Evolutionary conservation across 1,284 basidiomycete genomes (phyloP).

Genomic region (Puccinia triticina): DNA sequence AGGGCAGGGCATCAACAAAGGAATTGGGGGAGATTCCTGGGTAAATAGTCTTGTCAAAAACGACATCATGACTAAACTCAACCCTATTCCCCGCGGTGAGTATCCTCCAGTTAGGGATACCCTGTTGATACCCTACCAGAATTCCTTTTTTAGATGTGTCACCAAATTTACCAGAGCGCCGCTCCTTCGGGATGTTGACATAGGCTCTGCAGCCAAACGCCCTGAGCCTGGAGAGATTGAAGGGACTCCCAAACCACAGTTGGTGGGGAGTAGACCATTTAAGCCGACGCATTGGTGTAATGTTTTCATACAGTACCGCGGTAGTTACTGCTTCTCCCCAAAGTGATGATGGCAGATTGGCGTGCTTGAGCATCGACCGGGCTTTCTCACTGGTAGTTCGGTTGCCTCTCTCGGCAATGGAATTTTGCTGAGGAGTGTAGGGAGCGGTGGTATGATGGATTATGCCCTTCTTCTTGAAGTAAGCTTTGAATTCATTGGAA

Average conservation of each 20-base stretch:
- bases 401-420: conserved; percentile 58
- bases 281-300: neutral
- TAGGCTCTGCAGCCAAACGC: too few relatives aligned
- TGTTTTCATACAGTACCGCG: conserved; percentile 60
- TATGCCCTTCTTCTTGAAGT: neutral
- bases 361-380: conserved; percentile 57
- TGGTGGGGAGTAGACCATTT: neutral
- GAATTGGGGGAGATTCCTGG: too few relatives aligned
- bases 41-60: neutral
- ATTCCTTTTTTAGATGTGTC: neutral
- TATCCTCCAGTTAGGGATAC: neutral
- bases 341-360: conserved; percentile 57
- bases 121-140: neutral
- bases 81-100: neutral
- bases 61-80: neutral
- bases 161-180: neutral
- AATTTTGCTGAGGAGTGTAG: conserved; percentile 60
- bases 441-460: neutral
- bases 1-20: too few relatives aligned
- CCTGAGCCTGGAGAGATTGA: neutral
- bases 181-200: neutral
- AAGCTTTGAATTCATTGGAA: neutral
- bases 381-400: conserved; percentile 57
- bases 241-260: neutral
- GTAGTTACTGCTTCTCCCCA: conserved; percentile 60